These are phyloP conservation scores for Aphanomyces cochlioides DNA, from an alignment of 352 stramenopile genomes.

Conservation along the genomic window DNA sequence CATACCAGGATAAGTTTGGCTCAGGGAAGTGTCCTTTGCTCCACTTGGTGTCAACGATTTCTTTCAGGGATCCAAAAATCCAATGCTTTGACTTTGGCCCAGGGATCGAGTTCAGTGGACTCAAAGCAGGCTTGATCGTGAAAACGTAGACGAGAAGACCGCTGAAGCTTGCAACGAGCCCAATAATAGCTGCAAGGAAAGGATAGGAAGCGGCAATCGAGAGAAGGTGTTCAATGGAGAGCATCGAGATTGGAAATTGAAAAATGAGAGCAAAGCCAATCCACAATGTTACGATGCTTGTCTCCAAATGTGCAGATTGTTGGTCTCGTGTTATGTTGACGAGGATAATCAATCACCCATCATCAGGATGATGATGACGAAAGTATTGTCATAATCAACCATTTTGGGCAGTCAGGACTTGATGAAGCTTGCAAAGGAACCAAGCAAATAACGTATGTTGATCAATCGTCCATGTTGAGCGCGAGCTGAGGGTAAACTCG, in stretches of 20 bases:
- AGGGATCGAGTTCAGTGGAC: conserved; percentile 12
- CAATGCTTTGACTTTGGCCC: conserved; percentile 5
- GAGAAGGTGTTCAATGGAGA: background rate
- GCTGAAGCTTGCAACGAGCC: background rate
- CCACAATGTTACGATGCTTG: background rate
- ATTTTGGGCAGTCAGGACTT: no score
- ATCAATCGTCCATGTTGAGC: no score
- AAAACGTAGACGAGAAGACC: conserved; percentile 20
- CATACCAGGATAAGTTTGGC: conserved; percentile 19
- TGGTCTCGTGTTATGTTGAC: conserved; percentile 9
- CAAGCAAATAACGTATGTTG: no score
- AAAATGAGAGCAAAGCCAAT: background rate
- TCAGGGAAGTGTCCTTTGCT: conserved; percentile 22
- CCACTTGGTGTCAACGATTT: conserved; percentile 30
- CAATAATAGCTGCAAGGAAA: background rate
- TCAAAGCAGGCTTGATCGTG: conserved; percentile 6
- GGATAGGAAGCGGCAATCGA: background rate
- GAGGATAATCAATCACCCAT: background rate
- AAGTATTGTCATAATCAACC: background rate
- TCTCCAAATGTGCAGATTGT: background rate
- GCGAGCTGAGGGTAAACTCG: no score
- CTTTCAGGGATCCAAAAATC: conserved; percentile 26
- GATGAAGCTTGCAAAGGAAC: no score
- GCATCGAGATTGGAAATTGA: background rate
- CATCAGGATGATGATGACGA: background rate